A percentile compares a stretch with the other conserved stretches of the same genome.
Conservation (phyloP, 2,329 filamentous ascomycete species). For the Pseudovirgaria hyperparasitica region DNA sequence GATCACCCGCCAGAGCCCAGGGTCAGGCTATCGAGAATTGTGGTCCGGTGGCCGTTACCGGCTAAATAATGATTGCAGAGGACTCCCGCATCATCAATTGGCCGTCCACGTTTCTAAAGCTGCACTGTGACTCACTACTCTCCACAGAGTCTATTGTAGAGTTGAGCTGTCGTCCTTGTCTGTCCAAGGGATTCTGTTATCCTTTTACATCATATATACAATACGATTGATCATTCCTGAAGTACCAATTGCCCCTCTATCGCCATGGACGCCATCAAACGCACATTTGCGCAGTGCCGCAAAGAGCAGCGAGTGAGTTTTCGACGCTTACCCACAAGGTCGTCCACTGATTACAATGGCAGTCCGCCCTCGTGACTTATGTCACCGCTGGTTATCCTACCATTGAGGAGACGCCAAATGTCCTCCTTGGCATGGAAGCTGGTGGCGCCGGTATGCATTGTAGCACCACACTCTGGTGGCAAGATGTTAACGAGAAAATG, state of each 20-base stretch:
- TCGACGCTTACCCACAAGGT: background rate
- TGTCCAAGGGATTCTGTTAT: too few relatives aligned
- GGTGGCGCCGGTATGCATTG: conserved; percentile 65
- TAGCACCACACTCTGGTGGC: too few relatives aligned
- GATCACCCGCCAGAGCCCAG: too few relatives aligned
- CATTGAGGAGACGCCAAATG: conserved; percentile 66
- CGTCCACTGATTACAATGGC: conserved; percentile 10
- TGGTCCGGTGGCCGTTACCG: too few relatives aligned
- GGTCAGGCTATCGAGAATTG: too few relatives aligned
- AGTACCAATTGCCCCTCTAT: background rate
- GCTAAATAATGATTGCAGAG: too few relatives aligned
- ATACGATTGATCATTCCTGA: background rate
- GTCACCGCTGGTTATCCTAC: conserved; percentile 89
- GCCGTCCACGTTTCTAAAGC: too few relatives aligned
- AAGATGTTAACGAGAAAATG: conserved; percentile 5
- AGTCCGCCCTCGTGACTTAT: conserved; percentile 86
- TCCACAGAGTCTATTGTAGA: too few relatives aligned
- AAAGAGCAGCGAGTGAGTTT: conserved; percentile 31
- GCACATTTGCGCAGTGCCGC: conserved; percentile 38
- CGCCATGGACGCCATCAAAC: conserved; percentile 35
- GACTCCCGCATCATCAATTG: too few relatives aligned
- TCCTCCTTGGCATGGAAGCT: conserved; percentile 80
- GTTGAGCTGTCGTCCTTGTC: too few relatives aligned
- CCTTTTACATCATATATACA: background rate
- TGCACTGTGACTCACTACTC: too few relatives aligned